Evolutionary conservation across 139 green algal genomes (phyloP), one percentile per base, ranked within the genome.

Genomic region (Chlorella sp.): DNA sequence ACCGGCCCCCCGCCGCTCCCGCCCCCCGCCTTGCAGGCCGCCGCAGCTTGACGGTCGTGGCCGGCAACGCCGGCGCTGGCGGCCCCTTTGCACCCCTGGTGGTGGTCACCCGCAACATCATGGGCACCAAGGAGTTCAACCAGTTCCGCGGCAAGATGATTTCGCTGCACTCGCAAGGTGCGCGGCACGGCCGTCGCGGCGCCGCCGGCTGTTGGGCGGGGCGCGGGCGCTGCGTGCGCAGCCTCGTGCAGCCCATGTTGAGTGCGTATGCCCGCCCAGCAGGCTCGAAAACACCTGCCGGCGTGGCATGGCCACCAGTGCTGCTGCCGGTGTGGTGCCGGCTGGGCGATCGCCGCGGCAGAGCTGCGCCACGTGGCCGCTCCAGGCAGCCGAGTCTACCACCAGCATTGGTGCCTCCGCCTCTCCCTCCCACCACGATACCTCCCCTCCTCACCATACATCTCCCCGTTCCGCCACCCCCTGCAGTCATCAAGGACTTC

Each of bases 111-210:
- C 88, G 95, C 56, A 92, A 95, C 62, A 82, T 92, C 0, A 91
- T 99, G 28, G 97, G 97, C n/a, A 89, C 94, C 60, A 99, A 99
- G 88, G 85, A 96, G 30, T 99, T 99, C 89, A 99, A 99, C 92
- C 90, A 99, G 89, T 81, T 99, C 0, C 88, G 97, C 36, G 97
- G 97, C 39, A 99, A 99, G 91, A 96, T 89, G 67, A 99, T 99
- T 83, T 97, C 96, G 0, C 85, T 99, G 55, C 97, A 99, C 88
- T 99, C 97, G 18, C 97, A 99, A 91, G 93, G 96, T 98, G 72
- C 20, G 78, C 5, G 1, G 30, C 32, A 15, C 13, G 30, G 13
- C 65, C 32, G 64, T 18, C 15, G 30, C 28, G 34, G 34, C n/a
- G 30, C 7, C 5, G 30, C 30, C 16, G 30, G 15, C 32, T 12